Conservation (phyloP, 2,329 filamentous ascomycete species). For the Colletotrichum sp. region DNA sequence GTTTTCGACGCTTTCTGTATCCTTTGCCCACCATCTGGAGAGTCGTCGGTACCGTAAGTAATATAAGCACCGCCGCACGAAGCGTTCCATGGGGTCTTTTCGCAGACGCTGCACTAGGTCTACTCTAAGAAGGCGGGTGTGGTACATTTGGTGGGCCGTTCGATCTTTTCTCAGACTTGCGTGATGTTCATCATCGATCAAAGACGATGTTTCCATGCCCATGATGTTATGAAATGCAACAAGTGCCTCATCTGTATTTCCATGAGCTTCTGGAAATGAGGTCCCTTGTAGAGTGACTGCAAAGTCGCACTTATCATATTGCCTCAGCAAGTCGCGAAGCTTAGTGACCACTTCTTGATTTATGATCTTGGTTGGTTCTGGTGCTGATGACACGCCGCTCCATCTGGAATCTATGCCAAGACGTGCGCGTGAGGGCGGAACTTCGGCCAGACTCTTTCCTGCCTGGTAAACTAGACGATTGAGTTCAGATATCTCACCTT, state of each 20-base stretch:
- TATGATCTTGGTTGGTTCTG: not conserved
- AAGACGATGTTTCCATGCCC: not conserved
- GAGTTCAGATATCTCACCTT: not conserved
- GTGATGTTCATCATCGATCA: not conserved
- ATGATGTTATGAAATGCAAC: not conserved
- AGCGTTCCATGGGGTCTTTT: not conserved
- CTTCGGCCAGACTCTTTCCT: not conserved
- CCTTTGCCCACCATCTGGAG: not conserved
- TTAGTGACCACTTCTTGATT: not conserved
- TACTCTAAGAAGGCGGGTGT: not conserved
- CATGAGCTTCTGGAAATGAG: not conserved
- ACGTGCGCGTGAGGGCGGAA: not conserved
- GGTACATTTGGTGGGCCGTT: not conserved
- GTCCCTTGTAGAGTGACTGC: rapidly evolving
- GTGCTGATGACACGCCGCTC: not conserved
- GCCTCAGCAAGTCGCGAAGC: not conserved
- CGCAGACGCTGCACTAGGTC: not conserved
- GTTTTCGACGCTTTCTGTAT: not conserved
- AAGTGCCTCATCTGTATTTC: not conserved
- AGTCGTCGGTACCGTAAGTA: not conserved
- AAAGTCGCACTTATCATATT: not conserved
- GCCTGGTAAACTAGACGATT: not conserved
- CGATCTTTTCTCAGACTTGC: not conserved
- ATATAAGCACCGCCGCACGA: not conserved
- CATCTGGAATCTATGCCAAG: not conserved